These are phyloP conservation scores for Alternaria angustiovoidea DNA, from an alignment of 2,329 filamentous ascomycete genomes.

Conservation along the genomic window DNA sequence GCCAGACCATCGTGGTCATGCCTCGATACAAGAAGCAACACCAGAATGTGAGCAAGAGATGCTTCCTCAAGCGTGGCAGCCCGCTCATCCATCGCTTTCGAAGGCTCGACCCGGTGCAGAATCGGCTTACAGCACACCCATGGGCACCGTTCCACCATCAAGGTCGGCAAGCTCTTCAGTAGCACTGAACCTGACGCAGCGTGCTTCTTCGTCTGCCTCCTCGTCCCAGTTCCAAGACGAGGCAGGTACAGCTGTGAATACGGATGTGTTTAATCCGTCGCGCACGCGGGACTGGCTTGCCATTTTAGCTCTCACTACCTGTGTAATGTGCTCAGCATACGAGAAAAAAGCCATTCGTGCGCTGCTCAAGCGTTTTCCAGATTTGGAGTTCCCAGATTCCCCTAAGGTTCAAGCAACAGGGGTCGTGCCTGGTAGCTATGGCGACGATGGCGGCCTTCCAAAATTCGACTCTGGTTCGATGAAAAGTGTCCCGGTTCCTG, in stretches of 20 bases:
- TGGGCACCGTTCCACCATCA: constrained; percentile 14
- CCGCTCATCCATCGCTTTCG: constrained; percentile 22
- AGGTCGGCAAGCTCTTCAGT: background rate
- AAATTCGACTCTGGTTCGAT: background rate
- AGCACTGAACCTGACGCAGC: background rate
- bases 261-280: background rate
- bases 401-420: too few species aligned
- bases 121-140: constrained; percentile 21
- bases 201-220: background rate
- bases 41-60: constrained; percentile 15
- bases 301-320: background rate
- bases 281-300: background rate
- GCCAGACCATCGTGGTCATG: background rate
- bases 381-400: background rate
- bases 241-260: background rate
- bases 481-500: background rate
- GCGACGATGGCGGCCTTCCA: background rate
- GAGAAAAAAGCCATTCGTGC: background rate
- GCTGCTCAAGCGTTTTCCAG: background rate
- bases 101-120: background rate
- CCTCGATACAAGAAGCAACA: background rate
- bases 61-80: constrained; percentile 23
- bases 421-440: background rate
- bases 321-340: background rate
- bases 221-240: constrained; percentile 8